Evolutionary conservation across 2,329 filamentous ascomycete species (phyloP).

Genomic region (Aspergillus luchuensis): DNA sequence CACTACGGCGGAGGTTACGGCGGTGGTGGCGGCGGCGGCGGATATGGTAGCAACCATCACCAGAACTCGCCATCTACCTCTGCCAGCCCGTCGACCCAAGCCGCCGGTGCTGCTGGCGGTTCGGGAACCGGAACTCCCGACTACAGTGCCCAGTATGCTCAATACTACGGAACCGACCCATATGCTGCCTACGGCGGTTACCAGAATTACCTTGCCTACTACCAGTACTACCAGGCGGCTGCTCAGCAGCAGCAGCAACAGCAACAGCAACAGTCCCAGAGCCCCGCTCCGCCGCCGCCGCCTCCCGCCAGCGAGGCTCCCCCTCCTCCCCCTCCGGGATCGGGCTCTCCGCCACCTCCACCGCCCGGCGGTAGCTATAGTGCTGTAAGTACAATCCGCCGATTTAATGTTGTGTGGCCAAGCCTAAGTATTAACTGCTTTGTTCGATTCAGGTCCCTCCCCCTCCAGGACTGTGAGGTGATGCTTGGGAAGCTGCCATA

Average conservation of each 20-base stretch:
- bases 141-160: conserved; percentile 79
- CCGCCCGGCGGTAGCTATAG: conserved; percentile 62
- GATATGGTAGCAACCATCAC: conserved; percentile 38
- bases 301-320: conserved; percentile 57
- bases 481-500: not conserved
- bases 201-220: conserved; percentile 64
- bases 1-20: conserved; percentile 46
- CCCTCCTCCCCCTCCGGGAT: conserved; percentile 64
- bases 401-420: not conserved
- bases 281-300: conserved; percentile 57
- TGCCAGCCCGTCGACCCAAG: conserved; percentile 47
- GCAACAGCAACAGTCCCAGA: conserved; percentile 44
- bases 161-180: conserved; percentile 78
- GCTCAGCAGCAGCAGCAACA: conserved; percentile 52
- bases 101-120: conserved; percentile 37
- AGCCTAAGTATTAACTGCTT: not conserved
- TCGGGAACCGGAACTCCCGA: conserved; percentile 52
- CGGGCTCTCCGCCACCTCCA: conserved; percentile 57
- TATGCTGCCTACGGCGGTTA: conserved; percentile 93
- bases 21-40: conserved; percentile 37
- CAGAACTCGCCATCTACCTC: conserved; percentile 46
- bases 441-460: conserved; percentile 19
- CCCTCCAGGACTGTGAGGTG: conserved; percentile 22
- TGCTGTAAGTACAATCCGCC: conserved; percentile 51
- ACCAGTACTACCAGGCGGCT: conserved; percentile 70